Evolutionary conservation across 352 stramenopile species (phyloP).

Genomic region (Phytophthora fragariae): DNA sequence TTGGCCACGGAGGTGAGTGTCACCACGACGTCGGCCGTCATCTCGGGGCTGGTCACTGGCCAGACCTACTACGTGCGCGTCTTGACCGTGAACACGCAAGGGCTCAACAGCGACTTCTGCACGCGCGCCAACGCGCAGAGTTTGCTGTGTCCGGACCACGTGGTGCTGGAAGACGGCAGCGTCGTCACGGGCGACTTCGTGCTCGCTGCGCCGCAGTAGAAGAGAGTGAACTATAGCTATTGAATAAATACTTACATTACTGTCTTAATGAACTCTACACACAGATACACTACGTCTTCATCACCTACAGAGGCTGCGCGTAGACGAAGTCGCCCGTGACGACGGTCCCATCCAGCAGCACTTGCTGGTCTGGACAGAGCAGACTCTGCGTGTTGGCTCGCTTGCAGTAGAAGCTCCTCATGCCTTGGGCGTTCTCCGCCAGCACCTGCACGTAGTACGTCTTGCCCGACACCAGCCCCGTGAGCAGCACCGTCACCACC

Average conservation of each 20-base stretch:
- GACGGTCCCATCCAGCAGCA: conserved; percentile 69
- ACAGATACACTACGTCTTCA: no score
- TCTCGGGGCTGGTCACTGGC: conserved; percentile 71
- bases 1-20: conserved; percentile 62
- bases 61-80: conserved; percentile 88
- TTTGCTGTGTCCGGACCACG: conserved; percentile 79
- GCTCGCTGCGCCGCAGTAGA: conserved; percentile 19
- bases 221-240: background rate
- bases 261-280: no score
- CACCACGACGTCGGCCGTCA: conserved; percentile 46
- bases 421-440: conserved; percentile 80
- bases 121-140: conserved; percentile 54
- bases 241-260: no score
- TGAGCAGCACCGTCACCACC: conserved; percentile 24
- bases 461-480: conserved; percentile 72
- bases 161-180: conserved; percentile 64
- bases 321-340: conserved; percentile 65
- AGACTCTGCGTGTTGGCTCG: conserved; percentile 60
- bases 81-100: conserved; percentile 77
- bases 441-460: conserved; percentile 87
- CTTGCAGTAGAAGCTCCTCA: conserved; percentile 76
- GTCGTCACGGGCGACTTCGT: conserved; percentile 68
- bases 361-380: conserved; percentile 76
- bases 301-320: conserved; percentile 38
- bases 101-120: conserved; percentile 70